Evolutionary conservation across 805 yeast species (phyloP), one percentile per base, ranked within the genome.

Genomic region (Dipodascus albidus): DNA sequence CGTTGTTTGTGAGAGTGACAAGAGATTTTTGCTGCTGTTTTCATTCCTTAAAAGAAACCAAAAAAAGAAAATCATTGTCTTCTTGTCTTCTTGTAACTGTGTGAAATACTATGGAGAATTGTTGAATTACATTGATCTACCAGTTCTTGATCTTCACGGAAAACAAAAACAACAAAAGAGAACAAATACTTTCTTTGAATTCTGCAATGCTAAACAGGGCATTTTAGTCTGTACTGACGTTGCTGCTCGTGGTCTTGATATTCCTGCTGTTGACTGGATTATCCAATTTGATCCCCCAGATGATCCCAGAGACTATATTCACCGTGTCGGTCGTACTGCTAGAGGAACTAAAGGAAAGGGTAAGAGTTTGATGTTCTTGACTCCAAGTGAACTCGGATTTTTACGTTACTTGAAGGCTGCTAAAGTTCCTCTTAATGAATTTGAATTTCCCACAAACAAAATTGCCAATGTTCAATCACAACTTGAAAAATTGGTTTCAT

Each of bases 241-340:
- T 60, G 99, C 99, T 31, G 99, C 99, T 21, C 83, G 99, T 77
- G 99, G 99, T 22, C 80, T 93, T 60, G 99, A 93, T 74, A 93
- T 93, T 62, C 99, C 99, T 52, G 84, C 95, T 24, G 99, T 93
- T 53, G 99, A 95, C 74, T 93, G 99, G 99, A 93, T 93, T 65
- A 85, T 93, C 59, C 99, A 93, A 75, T 93, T 88, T 66, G 99
- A 93, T 70, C 99, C 99, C 53, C 99, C 99, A 68, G 99, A 93
- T 83, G 99, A 93, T 73, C 99, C 99, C 71, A 83, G 98, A 73
- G 98, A 93, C 72, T 93, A 93, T 69, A 93, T 93, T 61, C 99
- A 93, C 74, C 82, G 99, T 71, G 99, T 93, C 38, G 99, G 99
- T 60, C 84, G 99, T 76, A 93, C 99, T 23, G 99, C 99, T 38